These are phyloP conservation scores for Symmetrospora coprosmae DNA, from an alignment of 768 basidiomycete genomes.

Conservation along the genomic window DNA sequence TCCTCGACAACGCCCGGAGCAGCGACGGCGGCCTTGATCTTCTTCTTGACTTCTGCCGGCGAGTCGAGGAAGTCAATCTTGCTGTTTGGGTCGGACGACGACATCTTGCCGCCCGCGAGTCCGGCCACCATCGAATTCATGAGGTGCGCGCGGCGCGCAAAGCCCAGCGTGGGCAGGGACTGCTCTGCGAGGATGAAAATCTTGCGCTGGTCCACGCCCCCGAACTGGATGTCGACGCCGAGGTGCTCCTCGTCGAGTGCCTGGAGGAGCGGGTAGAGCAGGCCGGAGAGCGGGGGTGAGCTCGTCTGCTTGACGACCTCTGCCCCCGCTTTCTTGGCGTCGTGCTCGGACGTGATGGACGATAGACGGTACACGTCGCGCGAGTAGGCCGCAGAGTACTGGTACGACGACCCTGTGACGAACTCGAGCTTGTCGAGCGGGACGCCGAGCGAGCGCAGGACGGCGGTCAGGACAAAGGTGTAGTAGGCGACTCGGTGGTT, in stretches of 20 bases:
- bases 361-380: slow-evolving; percentile 84
- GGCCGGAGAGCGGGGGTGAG: slow-evolving; percentile 54
- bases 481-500: slow-evolving; percentile 81
- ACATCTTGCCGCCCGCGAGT: slow-evolving; percentile 70
- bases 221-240: slow-evolving; percentile 91
- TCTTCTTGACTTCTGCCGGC: slow-evolving; percentile 66
- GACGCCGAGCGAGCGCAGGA: slow-evolving; percentile 79
- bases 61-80: slow-evolving; percentile 95
- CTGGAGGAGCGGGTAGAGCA: slow-evolving; percentile 91
- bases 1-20: slow-evolving; percentile 77
- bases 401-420: slow-evolving; percentile 81
- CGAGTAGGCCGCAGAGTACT: slow-evolving; percentile 78
- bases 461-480: slow-evolving; percentile 59
- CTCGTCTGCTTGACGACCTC: slow-evolving; percentile 98
- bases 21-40: slow-evolving; percentile 84
- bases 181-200: slow-evolving; percentile 96
- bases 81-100: slow-evolving; percentile 88
- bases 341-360: slow-evolving; percentile 83
- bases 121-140: slow-evolving; percentile 86
- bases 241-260: slow-evolving; percentile 96
- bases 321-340: slow-evolving; percentile 94
- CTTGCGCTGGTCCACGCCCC: slow-evolving; percentile 95
- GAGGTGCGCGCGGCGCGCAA: slow-evolving; percentile 82
- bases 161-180: slow-evolving; percentile 85
- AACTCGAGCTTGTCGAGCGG: slow-evolving; percentile 70